Base-by-base conservation (phyloP, 805 yeast species). In the Candida piceae region DNA sequence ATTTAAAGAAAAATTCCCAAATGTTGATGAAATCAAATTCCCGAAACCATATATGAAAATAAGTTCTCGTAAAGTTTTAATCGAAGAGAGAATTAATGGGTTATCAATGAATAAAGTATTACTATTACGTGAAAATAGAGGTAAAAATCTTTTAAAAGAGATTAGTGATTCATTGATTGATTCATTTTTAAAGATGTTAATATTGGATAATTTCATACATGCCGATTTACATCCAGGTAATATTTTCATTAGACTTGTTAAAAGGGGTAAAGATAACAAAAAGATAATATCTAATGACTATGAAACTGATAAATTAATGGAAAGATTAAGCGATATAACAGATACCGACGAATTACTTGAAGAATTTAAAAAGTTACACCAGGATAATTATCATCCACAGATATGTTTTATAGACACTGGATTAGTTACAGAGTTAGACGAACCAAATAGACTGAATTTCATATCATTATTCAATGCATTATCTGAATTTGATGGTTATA, bases 211-310 rank as follows among this genome's bases (percentile, higher is more conserved):
- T 58, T 93, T 93, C 59, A 86, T 89, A 30, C 99, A 93, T 58
- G 90, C 97, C 0, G 99, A 93, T 63, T 67, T 93, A 41, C 99
- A 93, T 49, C 97, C 98, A 0, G 99, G 99, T 4, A 93, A 93
- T 58, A 85, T 93, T 53, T 76, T 88, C 70, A 28, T 57, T 10
- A 40, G 58, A 29, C 74, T 71, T 41, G 23, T 63, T 16, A 76
- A 76, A 40, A 59, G 58, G 1, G 67, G 63, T 29, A 53, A 58
- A 35, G 50, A 62, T 43, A 60, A 43, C 57, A 58, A 66, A 57
- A 61, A 62, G 44, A 60, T 66, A 15, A 64, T 66, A 11, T 64
- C 71, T 36, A 39, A 67, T 69, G 74, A 69, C 34, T 60, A 53
- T 15, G 78, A 74, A 25, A 63, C 70, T 4, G 72, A 74, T 42